Base-by-base conservation (phyloP, 306 rosid genomes). In the Arachis stenosperma region DNA sequence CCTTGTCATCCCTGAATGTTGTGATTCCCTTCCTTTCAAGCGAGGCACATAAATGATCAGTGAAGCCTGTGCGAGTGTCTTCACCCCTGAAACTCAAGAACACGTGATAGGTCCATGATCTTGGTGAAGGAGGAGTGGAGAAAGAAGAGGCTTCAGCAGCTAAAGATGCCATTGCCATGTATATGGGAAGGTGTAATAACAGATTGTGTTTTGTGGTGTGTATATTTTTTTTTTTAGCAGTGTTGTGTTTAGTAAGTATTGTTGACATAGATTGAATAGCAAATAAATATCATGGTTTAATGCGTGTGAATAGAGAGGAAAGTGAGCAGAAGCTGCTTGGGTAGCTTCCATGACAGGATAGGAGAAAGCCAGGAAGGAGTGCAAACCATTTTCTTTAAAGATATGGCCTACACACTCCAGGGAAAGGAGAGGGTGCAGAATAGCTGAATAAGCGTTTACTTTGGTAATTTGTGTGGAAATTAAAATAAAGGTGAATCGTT, bases 31-130 rank as follows among this genome's bases (percentile, higher is more conserved):
- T 46, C 51, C 51, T 46, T 46, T 9, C 51, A 8, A 46, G 51
- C 10, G 51, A 8, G 51, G 51, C 11, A 9, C 51, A 46, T 11
- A 46, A 11, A 46, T 46, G 51, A 46, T 46, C 51, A 11, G 51
- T 8, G 51, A 46, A 46, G 3, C 51, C 51, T 46, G 2, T 56
- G 5, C 61, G 62, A 9, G 62, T 57, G 62, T 57, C 62, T 27
- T 57, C 40, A 8, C 62, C 62, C 62, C 62, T 57, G 11, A 57
- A 57, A 57, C 62, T 57, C 62, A 57, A 57, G 14, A 57, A 57
- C 13, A 57, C 41, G 5, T 57, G 14, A 10, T 57, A 57, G 14
- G 40, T 29, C n/a, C 62, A 27, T 57, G 61, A 27, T 27, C 12
- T 5, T 46, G 51, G 13, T 9, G 12, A 11, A 1, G 12, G 51